phyloP scores from a whole-genome alignment of 129 eudicot genomes.

The Flaveria bidentis region DNA sequence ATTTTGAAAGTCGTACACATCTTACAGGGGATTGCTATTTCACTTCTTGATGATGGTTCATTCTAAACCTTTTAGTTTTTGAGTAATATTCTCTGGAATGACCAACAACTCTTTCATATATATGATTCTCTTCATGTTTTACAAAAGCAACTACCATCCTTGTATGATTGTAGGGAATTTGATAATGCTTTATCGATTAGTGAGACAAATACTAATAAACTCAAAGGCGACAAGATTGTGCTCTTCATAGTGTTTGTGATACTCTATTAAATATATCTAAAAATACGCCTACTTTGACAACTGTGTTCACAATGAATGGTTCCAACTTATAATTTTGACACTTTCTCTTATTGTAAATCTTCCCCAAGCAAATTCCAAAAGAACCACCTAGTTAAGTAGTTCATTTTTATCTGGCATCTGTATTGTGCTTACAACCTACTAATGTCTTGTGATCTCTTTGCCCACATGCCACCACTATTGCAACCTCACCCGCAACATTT shows the following conservation, averaged over 20 bases:
- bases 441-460: not conserved
- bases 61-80: not conserved
- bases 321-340: not conserved
- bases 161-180: not conserved
- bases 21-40: not conserved
- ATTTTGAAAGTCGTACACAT: not conserved
- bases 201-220: not conserved
- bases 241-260: not conserved
- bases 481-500: not conserved
- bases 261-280: not conserved
- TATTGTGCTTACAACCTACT: not conserved
- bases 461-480: not conserved
- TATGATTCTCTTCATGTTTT: not conserved
- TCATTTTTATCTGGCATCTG: not conserved
- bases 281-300: not conserved
- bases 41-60: not conserved
- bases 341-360: not conserved
- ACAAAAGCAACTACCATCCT: not conserved
- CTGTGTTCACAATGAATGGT: not conserved
- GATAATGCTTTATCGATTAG: not conserved
- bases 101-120: not conserved
- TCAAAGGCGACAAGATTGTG: not conserved
- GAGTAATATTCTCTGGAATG: not conserved
- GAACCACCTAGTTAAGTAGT: not conserved
- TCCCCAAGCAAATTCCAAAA: not conserved